Conservation (phyloP, 352 stramenopile genomes). For the Phytophthora lateralis region DNA sequence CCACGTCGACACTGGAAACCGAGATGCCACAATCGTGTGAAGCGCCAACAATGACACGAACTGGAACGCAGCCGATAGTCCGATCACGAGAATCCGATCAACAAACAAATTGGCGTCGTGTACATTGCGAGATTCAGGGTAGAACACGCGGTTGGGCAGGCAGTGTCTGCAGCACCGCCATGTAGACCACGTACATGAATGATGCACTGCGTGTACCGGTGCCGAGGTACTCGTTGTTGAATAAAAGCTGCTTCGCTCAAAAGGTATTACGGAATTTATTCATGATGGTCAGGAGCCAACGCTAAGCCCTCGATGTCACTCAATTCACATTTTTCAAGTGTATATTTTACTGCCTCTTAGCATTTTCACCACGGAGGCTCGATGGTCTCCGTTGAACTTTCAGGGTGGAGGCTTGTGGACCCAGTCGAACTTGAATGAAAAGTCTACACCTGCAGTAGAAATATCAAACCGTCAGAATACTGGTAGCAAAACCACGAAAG, state of each 20-base stretch:
- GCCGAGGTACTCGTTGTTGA: conserved; percentile 34
- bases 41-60: conserved; percentile 14
- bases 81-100: conserved; percentile 14
- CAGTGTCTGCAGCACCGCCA: conserved; percentile 7
- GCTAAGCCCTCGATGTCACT: no score
- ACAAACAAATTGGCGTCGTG: not conserved
- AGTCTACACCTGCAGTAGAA: conserved; percentile 12
- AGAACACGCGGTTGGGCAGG: conserved; percentile 24
- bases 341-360: no score
- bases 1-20: conserved; percentile 21
- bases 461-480: not conserved
- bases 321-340: no score
- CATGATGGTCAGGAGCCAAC: no score
- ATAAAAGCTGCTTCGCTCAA: no score
- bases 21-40: conserved; percentile 8
- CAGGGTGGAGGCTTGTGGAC: not conserved
- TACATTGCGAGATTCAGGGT: conserved; percentile 7
- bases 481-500: not conserved
- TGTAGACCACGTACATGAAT: conserved; percentile 29
- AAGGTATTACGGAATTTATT: no score
- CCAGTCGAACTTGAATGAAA: conserved; percentile 16
- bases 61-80: conserved; percentile 9
- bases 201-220: conserved; percentile 29
- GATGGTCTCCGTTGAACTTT: not conserved
- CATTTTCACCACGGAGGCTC: no score